phyloP scores from a whole-genome alignment of 768 basidiomycete genomes.

The Auricularia sp. region DNA sequence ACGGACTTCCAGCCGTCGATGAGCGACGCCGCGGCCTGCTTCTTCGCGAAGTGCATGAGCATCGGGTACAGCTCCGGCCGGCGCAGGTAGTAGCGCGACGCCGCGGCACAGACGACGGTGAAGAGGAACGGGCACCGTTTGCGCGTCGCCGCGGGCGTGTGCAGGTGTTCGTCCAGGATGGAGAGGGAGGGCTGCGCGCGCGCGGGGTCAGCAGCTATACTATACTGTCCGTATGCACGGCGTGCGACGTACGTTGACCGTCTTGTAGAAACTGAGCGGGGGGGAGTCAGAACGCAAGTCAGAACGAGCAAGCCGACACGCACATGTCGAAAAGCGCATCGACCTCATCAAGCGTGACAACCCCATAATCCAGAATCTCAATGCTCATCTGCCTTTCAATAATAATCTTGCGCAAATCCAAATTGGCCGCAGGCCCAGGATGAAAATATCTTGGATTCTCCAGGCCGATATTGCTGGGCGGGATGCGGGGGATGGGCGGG shows the following conservation, averaged over 20 bases:
- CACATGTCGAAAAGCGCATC: slow-evolving; percentile 43
- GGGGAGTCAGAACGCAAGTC: neutral
- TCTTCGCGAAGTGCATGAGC: slow-evolving; percentile 53
- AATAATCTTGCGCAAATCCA: slow-evolving; percentile 13
- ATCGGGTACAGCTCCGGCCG: slow-evolving; percentile 45
- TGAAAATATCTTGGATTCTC: neutral
- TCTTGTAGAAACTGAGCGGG: slow-evolving; percentile 12
- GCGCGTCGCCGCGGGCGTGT: slow-evolving; percentile 27
- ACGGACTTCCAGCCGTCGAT: slow-evolving; percentile 54
- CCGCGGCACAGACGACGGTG: slow-evolving; percentile 51
- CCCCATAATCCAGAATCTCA: slow-evolving; percentile 37
- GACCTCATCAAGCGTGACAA: slow-evolving; percentile 42
- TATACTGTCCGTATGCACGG: neutral
- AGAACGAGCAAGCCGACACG: slow-evolving; percentile 11
- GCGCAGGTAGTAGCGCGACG: slow-evolving; percentile 51
- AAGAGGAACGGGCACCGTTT: slow-evolving; percentile 29
- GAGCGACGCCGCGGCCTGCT: slow-evolving; percentile 48
- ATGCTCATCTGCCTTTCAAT: slow-evolving; percentile 22
- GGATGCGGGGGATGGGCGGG: neutral
- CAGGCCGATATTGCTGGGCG: neutral
- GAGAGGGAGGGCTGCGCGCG: slow-evolving; percentile 18
- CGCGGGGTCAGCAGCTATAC: neutral
- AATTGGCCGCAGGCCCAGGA: slow-evolving; percentile 6
- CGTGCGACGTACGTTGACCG: slow-evolving; percentile 11
- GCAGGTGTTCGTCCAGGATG: slow-evolving; percentile 27